A percentile compares a stretch with the other conserved stretches of the same genome.
These are phyloP conservation scores for Croton laevigatus DNA, from an alignment of 441 rosid genomes.

Conservation along the genomic window DNA sequence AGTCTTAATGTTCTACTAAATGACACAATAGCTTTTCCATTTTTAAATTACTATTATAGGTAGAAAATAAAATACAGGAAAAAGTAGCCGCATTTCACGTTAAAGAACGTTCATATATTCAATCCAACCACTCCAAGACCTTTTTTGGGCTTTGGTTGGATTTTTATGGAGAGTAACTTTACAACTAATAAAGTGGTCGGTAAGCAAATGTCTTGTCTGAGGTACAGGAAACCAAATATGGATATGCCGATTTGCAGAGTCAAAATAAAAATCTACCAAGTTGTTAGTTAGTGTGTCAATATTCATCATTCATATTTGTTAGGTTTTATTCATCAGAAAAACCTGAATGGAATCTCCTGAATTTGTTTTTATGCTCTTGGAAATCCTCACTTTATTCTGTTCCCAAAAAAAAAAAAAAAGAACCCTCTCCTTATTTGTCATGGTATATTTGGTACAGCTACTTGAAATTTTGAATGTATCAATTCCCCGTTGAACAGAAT, in stretches of 20 bases:
- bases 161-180: too few species aligned
- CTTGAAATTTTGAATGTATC: neutral
- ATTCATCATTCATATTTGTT: neutral
- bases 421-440: neutral
- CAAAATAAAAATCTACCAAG: neutral
- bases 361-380: neutral
- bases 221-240: too few species aligned
- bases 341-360: neutral
- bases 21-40: neutral
- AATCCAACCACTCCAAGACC: too few species aligned
- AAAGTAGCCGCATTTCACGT: too few species aligned
- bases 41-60: neutral
- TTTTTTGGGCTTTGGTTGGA: too few species aligned
- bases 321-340: constrained; percentile 8
- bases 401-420: too few species aligned
- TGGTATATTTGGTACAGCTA: neutral
- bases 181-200: too few species aligned
- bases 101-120: too few species aligned
- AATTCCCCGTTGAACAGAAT: too few species aligned
- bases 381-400: neutral
- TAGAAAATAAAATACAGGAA: too few species aligned
- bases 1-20: neutral
- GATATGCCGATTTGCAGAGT: neutral
- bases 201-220: too few species aligned
- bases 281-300: constrained; percentile 24